These are phyloP conservation scores for Penicillium mononematosum DNA, from an alignment of 495 filamentous ascomycete species.

Conservation along the genomic window DNA sequence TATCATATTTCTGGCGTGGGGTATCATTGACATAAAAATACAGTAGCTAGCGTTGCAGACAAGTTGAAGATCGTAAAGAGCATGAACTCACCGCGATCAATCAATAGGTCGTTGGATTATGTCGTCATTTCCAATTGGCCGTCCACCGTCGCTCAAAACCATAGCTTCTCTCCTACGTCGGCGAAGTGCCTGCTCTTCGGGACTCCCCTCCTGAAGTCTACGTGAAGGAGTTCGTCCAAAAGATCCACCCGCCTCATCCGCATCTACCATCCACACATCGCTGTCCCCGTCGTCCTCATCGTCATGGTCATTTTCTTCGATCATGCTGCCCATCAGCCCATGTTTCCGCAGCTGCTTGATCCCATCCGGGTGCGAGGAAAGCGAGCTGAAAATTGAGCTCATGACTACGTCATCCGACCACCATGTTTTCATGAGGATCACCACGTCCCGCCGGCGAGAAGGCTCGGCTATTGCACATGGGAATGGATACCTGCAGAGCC, in stretches of 20 bases:
- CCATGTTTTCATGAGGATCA: constrained; percentile 48
- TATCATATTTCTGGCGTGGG: constrained; percentile 20
- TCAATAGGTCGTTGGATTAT: constrained; percentile 48
- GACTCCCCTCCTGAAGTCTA: constrained; percentile 44
- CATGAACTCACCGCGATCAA: constrained; percentile 1
- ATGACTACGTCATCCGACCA: constrained; percentile 47
- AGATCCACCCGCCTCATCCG: constrained; percentile 44
- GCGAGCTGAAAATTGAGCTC: constrained; percentile 42
- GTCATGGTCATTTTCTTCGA: constrained; percentile 47
- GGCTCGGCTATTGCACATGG: constrained; percentile 39
- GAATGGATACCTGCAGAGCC: constrained; percentile 53
- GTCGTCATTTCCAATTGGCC: constrained; percentile 47
- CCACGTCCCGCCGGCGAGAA: constrained; percentile 41
- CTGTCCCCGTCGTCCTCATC: constrained; percentile 48
- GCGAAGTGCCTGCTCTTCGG: constrained; percentile 50
- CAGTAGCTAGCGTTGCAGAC: neutral
- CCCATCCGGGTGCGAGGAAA: constrained; percentile 35
- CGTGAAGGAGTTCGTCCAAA: constrained; percentile 28
- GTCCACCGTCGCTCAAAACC: constrained; percentile 52
- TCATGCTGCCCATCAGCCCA: constrained; percentile 45
- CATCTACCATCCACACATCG: constrained; percentile 53
- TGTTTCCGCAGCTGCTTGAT: constrained; percentile 45
- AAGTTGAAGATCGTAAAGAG: neutral
- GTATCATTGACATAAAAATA: constrained; percentile 28
- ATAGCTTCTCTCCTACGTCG: constrained; percentile 55